Evolutionary conservation across 139 green algal genomes (phyloP).

Genomic region (Picochlorum sp.): DNA sequence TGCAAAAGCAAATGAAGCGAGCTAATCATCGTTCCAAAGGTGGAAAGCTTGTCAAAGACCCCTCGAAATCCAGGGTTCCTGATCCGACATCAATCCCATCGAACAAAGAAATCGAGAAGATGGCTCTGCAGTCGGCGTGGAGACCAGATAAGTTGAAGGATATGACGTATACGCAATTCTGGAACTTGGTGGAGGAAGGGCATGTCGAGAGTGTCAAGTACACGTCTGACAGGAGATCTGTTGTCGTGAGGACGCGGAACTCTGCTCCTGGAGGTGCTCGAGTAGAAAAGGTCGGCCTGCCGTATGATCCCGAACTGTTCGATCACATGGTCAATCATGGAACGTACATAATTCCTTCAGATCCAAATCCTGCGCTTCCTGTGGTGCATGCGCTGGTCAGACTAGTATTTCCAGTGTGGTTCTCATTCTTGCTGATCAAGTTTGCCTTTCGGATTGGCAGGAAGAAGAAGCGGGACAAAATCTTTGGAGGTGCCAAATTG

Average conservation of each 20-base stretch:
- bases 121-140: constrained; percentile 28
- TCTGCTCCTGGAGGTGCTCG: constrained; percentile 59
- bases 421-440: constrained; percentile 41
- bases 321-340: constrained; percentile 68
- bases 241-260: constrained; percentile 48
- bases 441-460: constrained; percentile 34
- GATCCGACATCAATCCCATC: constrained; percentile 10
- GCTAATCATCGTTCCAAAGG: constrained; percentile 17
- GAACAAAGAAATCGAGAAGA: constrained; percentile 20
- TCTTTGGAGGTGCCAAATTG: constrained; percentile 54
- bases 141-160: constrained; percentile 32
- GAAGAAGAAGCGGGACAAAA: constrained; percentile 38
- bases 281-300: constrained; percentile 61
- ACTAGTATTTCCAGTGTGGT: constrained; percentile 36
- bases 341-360: constrained; percentile 26
- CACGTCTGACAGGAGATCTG: constrained; percentile 37
- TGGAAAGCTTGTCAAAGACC: constrained; percentile 17
- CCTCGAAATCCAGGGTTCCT: constrained; percentile 7
- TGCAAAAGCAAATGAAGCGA: constrained; percentile 5
- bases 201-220: constrained; percentile 47
- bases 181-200: constrained; percentile 56
- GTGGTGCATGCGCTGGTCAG: constrained; percentile 25
- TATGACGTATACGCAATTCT: constrained; percentile 84
- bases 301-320: constrained; percentile 70
- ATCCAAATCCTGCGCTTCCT: constrained; percentile 10